Percentiles rank a stretch among this genome's conserved stretches.
Conservation (phyloP, 1,284 basidiomycete genomes). For the Trichosporon faecale region DNA sequence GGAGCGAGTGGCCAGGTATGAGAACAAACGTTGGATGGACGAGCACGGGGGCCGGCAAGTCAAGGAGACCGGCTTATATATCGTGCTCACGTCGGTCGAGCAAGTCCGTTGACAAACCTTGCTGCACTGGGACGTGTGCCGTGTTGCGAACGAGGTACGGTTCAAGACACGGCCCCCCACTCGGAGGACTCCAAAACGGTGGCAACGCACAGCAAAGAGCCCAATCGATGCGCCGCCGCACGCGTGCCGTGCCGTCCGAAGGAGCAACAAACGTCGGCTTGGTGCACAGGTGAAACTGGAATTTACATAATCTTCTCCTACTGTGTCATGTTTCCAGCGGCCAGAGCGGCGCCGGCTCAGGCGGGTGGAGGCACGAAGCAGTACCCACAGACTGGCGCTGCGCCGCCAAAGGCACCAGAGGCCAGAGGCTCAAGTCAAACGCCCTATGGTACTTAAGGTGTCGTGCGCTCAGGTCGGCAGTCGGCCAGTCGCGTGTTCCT, state of each 20-base stretch:
- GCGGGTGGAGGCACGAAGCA: background rate
- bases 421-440: background rate
- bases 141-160: background rate
- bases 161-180: constrained; percentile 9
- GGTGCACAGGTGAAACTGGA: constrained; percentile 8
- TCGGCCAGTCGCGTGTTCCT: background rate
- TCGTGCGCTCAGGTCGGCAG: no score
- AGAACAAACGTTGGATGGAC: background rate
- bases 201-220: background rate
- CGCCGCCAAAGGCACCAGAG: background rate
- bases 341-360: background rate
- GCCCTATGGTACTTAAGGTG: background rate
- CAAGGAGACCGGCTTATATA: background rate
- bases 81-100: background rate
- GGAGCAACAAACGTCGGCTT: background rate
- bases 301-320: constrained; percentile 4
- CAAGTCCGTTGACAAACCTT: background rate
- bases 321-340: constrained; percentile 8
- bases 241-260: background rate
- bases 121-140: background rate
- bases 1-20: background rate
- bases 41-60: background rate
- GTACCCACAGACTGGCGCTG: background rate
- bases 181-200: background rate
- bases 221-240: constrained; percentile 7